These are phyloP conservation scores for Colletotrichum gloeosporioides DNA, from an alignment of 2,329 filamentous ascomycete genomes.

Conservation along the genomic window DNA sequence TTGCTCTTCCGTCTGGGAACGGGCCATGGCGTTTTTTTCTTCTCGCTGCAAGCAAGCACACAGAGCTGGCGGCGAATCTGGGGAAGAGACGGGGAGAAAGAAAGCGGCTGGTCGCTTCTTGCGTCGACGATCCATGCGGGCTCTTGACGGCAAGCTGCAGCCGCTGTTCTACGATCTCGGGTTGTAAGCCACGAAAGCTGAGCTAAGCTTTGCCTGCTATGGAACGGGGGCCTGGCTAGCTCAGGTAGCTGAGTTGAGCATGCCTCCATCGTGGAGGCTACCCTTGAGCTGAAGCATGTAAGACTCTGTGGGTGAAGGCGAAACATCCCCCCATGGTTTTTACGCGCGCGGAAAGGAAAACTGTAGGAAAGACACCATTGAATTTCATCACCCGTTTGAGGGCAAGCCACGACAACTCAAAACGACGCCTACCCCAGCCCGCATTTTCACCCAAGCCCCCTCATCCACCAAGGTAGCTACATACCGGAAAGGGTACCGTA, in stretches of 20 bases:
- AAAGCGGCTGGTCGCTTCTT: neutral
- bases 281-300: neutral
- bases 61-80: neutral
- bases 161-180: neutral
- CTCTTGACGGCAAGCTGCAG: neutral
- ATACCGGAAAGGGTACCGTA: neutral
- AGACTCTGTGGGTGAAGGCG: neutral
- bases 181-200: neutral
- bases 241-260: neutral
- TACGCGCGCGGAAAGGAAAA: neutral
- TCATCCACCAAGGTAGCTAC: neutral
- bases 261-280: neutral
- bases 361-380: neutral
- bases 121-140: constrained; percentile 16
- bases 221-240: neutral
- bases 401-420: neutral
- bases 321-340: neutral
- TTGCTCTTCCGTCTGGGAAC: neutral
- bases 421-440: neutral
- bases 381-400: neutral
- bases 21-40: neutral
- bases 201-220: neutral
- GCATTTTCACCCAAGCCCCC: neutral
- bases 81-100: neutral
- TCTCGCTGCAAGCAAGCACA: neutral